These are phyloP conservation scores for Mortierella sp. DNA, from an alignment of 371 early-diverging fungal species.

Conservation along the genomic window DNA sequence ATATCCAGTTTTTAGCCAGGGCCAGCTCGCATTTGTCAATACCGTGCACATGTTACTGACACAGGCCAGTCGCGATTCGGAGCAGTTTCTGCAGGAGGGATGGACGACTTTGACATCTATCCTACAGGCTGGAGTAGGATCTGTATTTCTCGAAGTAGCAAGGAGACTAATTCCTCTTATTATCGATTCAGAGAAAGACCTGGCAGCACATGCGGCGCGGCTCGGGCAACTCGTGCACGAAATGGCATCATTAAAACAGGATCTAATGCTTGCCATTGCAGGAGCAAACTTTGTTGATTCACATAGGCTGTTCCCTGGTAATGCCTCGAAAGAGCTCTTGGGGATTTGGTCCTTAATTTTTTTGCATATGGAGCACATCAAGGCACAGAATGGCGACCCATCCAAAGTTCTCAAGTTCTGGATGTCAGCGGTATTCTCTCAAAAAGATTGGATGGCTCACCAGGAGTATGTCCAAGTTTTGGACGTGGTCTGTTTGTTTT, in stretches of 20 bases:
- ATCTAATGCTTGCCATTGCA: constrained; percentile 59
- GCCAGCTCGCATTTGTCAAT: constrained; percentile 60
- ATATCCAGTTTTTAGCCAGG: constrained; percentile 44
- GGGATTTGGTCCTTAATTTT: constrained; percentile 32
- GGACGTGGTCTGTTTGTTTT: constrained; percentile 36
- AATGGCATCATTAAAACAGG: constrained; percentile 55
- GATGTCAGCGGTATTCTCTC: constrained; percentile 38
- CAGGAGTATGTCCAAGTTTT: constrained; percentile 38
- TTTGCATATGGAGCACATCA: constrained; percentile 15
- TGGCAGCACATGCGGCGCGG: constrained; percentile 55
- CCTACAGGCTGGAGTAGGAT: constrained; percentile 59
- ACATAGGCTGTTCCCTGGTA: not conserved
- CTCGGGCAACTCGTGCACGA: constrained; percentile 56
- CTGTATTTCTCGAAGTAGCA: constrained; percentile 42
- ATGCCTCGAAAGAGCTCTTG: constrained; percentile 11
- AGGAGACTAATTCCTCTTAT: constrained; percentile 12
- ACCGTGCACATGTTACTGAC: constrained; percentile 65
- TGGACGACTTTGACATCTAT: constrained; percentile 64
- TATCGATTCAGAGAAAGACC: constrained; percentile 60
- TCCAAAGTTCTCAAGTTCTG: constrained; percentile 36
- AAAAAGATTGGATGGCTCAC: constrained; percentile 52
- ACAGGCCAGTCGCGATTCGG: constrained; percentile 62
- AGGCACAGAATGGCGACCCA: not conserved
- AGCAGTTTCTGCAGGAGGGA: constrained; percentile 66
- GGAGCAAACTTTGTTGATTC: constrained; percentile 17